Evolutionary conservation across 108 stramenopile species (phyloP).

Genomic region (Mayamaea pseudoterrestris): DNA sequence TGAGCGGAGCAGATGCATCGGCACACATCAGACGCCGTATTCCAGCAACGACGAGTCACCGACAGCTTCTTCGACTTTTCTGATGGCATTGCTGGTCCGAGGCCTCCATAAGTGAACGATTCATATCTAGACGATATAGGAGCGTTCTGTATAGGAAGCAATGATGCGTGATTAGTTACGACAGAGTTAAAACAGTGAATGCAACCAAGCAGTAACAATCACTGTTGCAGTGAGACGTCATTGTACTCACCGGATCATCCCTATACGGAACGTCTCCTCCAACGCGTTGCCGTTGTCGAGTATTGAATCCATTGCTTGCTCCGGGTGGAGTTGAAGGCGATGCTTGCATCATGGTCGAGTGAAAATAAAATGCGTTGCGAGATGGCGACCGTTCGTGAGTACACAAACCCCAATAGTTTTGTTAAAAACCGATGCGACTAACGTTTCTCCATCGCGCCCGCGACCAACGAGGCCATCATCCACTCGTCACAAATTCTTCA

Average conservation of each 20-base stretch:
- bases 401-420: too few relatives aligned
- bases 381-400: too few relatives aligned
- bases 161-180: not conserved
- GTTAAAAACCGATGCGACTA: too few relatives aligned
- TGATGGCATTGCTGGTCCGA: conserved; percentile 3
- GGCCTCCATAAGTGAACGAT: conserved; percentile 13
- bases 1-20: not conserved
- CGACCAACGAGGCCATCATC: too few relatives aligned
- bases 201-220: not conserved
- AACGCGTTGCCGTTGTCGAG: conserved; percentile 5
- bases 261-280: conserved; percentile 20
- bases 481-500: too few relatives aligned
- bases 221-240: not conserved
- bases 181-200: not conserved
- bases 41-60: not conserved
- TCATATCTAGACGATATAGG: conserved; percentile 10
- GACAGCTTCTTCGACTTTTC: conserved; percentile 5
- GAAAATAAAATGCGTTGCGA: too few relatives aligned
- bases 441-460: too few relatives aligned
- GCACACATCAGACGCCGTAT: not conserved
- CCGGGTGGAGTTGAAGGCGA: not conserved
- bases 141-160: conserved; percentile 8
- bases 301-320: not conserved
- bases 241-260: conserved; percentile 30
- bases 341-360: not conserved